A percentile compares a stretch with the other conserved stretches of the same genome.
These are phyloP conservation scores for Cyclotella atomus DNA, from an alignment of 108 stramenopile species.

Conservation along the genomic window DNA sequence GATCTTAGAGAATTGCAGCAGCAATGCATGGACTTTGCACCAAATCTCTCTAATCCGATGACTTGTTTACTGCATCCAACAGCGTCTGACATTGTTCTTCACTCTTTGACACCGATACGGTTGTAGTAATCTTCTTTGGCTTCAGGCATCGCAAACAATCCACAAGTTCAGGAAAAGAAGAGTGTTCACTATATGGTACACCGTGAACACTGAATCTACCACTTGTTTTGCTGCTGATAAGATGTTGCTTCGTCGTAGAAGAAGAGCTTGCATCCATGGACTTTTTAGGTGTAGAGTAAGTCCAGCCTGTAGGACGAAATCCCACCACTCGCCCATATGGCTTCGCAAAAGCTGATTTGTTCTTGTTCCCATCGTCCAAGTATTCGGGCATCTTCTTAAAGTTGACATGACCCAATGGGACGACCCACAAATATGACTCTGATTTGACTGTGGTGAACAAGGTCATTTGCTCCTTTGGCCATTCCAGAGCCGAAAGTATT, in stretches of 20 bases:
- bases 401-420: constrained; percentile 82
- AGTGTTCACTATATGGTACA: constrained; percentile 92
- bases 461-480: constrained; percentile 64
- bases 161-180: constrained; percentile 84
- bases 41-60: too few relatives aligned
- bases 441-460: constrained; percentile 70
- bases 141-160: constrained; percentile 78
- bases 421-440: constrained; percentile 78
- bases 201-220: constrained; percentile 72
- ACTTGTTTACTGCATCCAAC: constrained; percentile 47
- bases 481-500: constrained; percentile 69
- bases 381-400: constrained; percentile 80
- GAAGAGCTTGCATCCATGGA: constrained; percentile 9
- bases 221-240: constrained; percentile 55
- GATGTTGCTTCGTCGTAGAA: constrained; percentile 16
- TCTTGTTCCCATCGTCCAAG: constrained; percentile 53
- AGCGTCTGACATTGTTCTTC: constrained; percentile 73
- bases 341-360: constrained; percentile 39
- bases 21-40: too few relatives aligned
- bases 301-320: constrained; percentile 66
- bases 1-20: too few relatives aligned
- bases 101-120: constrained; percentile 76
- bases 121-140: constrained; percentile 79
- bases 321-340: constrained; percentile 68
- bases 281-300: constrained; percentile 29